Conservation (phyloP, 352 stramenopile genomes). For the Pythium phragmitis region DNA sequence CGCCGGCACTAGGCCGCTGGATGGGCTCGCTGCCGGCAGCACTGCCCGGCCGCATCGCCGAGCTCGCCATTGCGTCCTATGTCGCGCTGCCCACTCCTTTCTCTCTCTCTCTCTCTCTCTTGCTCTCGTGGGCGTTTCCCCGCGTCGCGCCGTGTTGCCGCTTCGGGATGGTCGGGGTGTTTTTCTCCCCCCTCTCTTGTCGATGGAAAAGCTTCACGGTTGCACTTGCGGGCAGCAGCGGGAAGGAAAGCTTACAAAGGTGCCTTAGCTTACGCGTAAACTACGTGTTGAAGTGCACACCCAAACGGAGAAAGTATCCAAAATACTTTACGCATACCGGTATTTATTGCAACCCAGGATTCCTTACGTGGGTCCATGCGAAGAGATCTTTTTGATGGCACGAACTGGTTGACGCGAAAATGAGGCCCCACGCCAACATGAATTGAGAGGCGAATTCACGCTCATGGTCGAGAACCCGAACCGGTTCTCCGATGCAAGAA, state of each 20-base stretch:
- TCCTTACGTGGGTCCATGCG: background rate
- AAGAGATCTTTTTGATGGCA: background rate
- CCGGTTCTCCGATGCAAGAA: background rate
- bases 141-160: background rate
- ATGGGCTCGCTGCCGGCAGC: slow-evolving; percentile 11
- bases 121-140: background rate
- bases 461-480: background rate
- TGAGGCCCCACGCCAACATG: no score
- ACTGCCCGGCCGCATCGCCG: slow-evolving; percentile 3
- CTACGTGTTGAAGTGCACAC: slow-evolving; percentile 22
- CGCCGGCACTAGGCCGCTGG: slow-evolving; percentile 41
- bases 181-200: slow-evolving; percentile 3
- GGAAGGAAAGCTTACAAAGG: background rate
- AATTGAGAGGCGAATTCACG: no score
- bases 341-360: slow-evolving; percentile 2
- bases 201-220: slow-evolving; percentile 16
- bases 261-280: slow-evolving; percentile 20
- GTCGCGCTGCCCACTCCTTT: background rate
- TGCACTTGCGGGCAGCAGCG: slow-evolving; percentile 18
- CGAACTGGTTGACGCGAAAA: background rate
- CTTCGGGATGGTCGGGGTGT: background rate
- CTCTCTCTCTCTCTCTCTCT: no score
- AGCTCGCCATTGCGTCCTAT: slow-evolving; percentile 8
- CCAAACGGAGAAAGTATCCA: slow-evolving; percentile 26
- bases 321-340: slow-evolving; percentile 28